Conservation (phyloP, 1,284 basidiomycete genomes). For the Ceratorhiza oryzae-sativae region DNA sequence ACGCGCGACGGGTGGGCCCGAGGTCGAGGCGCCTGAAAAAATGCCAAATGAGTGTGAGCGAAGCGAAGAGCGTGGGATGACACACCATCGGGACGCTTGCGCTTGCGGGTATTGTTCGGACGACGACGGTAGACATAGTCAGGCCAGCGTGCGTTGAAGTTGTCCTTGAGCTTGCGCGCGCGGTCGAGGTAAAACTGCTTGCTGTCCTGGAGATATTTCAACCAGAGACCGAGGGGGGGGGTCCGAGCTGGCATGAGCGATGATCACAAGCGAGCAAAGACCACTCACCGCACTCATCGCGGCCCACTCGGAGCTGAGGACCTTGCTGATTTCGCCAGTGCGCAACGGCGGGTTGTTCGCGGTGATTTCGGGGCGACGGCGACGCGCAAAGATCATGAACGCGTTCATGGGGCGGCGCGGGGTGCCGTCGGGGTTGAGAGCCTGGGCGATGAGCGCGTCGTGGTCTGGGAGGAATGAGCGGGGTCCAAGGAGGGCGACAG, state of each 20-base stretch:
- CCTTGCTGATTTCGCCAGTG: slow-evolving; percentile 83
- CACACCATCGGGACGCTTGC: slow-evolving; percentile 33
- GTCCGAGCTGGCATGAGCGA: neutral
- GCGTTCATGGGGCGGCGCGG: slow-evolving; percentile 88
- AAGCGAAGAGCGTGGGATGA: neutral
- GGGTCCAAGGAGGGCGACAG: neutral
- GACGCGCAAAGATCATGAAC: slow-evolving; percentile 87
- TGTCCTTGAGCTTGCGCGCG: slow-evolving; percentile 77
- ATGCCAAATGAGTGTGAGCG: neutral
- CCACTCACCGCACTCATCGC: slow-evolving; percentile 65
- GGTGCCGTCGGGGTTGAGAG: slow-evolving; percentile 80
- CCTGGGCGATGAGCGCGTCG: slow-evolving; percentile 68
- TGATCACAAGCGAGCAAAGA: slow-evolving; percentile 26
- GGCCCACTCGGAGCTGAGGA: slow-evolving; percentile 81
- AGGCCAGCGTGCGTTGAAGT: slow-evolving; percentile 82
- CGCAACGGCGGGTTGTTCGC: slow-evolving; percentile 83
- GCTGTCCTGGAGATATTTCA: slow-evolving; percentile 61
- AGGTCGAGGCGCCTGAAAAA: slow-evolving; percentile 21
- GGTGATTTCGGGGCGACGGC: slow-evolving; percentile 75
- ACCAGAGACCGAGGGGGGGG: too few relatives aligned
- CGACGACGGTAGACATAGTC: slow-evolving; percentile 84
- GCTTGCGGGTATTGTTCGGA: slow-evolving; percentile 79
- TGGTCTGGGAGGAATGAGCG: slow-evolving; percentile 12
- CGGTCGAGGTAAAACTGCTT: slow-evolving; percentile 86
- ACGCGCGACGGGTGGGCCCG: neutral